phyloP scores from a whole-genome alignment of 306 rosid genomes.

The Alnus glutinosa region DNA sequence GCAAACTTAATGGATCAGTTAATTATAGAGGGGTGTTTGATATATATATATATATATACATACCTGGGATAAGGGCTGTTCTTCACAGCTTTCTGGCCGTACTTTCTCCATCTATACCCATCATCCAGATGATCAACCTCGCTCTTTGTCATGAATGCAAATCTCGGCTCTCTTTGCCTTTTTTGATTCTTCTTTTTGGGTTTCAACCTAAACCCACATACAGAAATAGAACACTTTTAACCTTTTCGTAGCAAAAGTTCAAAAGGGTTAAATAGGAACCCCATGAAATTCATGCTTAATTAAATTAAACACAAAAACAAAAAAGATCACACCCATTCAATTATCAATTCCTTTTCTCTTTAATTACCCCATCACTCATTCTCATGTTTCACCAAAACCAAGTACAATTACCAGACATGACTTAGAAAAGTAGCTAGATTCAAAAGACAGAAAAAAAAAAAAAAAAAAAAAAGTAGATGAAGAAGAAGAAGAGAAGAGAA shows the following conservation, averaged over 20 bases:
- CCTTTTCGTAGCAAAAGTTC: not conserved
- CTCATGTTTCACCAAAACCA: not conserved
- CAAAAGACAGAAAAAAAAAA: not conserved
- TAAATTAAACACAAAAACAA: not conserved
- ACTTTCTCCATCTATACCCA: conserved; percentile 92
- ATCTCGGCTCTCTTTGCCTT: conserved; percentile 67
- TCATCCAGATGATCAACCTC: conserved; percentile 90
- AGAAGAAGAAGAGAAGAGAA: too few species aligned
- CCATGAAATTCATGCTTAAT: not conserved
- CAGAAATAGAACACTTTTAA: not conserved
- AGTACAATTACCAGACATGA: not conserved
- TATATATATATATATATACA: not conserved
- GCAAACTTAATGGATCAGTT: not conserved
- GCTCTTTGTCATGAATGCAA: conserved; percentile 86
- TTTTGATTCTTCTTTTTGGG: conserved; percentile 76
- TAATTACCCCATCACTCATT: conserved; percentile 3
- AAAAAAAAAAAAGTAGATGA: not conserved
- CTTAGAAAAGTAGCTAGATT: not conserved
- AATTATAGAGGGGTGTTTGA: not conserved
- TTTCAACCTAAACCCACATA: conserved; percentile 50
- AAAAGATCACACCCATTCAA: not conserved
- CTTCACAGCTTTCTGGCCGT: conserved; percentile 95
- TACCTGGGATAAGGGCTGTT: conserved; percentile 97
- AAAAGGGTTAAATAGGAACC: not conserved
- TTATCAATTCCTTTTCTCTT: conserved; percentile 3